A percentile compares a stretch with the other conserved stretches of the same genome.
These are phyloP conservation scores for Colletotrichum melonis DNA, from an alignment of 2,329 filamentous ascomycete species.

Conservation along the genomic window DNA sequence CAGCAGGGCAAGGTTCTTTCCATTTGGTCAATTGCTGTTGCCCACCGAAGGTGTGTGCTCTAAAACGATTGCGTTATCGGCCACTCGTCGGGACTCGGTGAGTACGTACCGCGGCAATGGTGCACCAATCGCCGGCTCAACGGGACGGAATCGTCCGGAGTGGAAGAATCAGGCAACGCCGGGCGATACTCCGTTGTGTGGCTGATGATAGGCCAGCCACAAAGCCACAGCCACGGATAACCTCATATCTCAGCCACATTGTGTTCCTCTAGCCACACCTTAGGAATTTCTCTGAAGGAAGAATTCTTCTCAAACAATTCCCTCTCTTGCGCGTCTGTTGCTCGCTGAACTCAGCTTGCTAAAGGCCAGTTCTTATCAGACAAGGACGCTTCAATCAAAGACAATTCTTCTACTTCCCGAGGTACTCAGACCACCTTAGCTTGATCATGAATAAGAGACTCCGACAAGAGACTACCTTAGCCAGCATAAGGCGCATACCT, in stretches of 20 bases:
- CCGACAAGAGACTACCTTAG: too few relatives aligned
- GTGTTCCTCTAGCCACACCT: background rate
- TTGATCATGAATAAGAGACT: too few relatives aligned
- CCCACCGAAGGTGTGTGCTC: background rate
- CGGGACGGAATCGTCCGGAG: conserved; percentile 27
- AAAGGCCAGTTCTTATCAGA: accelerated
- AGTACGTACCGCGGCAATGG: conserved; percentile 26
- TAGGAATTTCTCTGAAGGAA: too few relatives aligned
- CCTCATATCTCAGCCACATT: background rate
- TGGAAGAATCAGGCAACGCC: conserved; percentile 23
- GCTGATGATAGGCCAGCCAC: background rate
- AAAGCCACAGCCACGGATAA: background rate
- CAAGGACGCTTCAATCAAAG: too few relatives aligned
- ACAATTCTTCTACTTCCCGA: too few relatives aligned
- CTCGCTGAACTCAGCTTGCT: too few relatives aligned
- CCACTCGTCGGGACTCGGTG: background rate
- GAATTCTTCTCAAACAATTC: too few relatives aligned
- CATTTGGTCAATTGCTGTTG: background rate
- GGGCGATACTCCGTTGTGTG: background rate
- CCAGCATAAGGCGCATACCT: too few relatives aligned
- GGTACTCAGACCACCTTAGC: too few relatives aligned
- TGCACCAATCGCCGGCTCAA: conserved; percentile 12
- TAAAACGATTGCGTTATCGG: conserved; percentile 25
- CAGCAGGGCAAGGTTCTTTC: background rate
- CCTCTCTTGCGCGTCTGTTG: too few relatives aligned